Evolutionary conservation across 306 rosid genomes (phyloP).

Genomic region (Pterocarpus macrocarpus): DNA sequence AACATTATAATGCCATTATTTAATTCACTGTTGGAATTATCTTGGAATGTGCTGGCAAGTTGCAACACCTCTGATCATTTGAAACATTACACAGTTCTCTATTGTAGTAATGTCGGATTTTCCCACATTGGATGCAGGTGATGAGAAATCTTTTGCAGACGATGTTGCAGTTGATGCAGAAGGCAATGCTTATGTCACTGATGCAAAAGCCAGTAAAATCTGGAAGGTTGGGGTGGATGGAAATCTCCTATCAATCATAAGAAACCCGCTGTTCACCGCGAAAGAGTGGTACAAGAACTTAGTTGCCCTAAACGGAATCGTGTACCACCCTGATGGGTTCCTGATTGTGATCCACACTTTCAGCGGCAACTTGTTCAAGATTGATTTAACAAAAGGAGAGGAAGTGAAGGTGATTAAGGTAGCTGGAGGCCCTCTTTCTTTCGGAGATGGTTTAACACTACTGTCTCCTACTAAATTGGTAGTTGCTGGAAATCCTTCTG

Average conservation of each 20-base stretch:
- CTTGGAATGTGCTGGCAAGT: neutral
- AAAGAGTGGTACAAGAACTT: slow-evolving; percentile 85
- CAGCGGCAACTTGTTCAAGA: slow-evolving; percentile 74
- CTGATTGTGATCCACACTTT: slow-evolving; percentile 80
- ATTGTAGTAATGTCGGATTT: neutral
- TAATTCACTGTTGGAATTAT: neutral
- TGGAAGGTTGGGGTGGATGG: slow-evolving; percentile 95
- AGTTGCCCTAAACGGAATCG: slow-evolving; percentile 84
- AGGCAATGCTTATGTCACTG: slow-evolving; percentile 91
- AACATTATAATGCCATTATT: neutral
- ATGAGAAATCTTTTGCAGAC: slow-evolving; percentile 75
- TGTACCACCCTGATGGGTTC: slow-evolving; percentile 90
- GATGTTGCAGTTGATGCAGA: slow-evolving; percentile 89
- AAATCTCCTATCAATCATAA: slow-evolving; percentile 62
- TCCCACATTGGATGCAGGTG: slow-evolving; percentile 61
- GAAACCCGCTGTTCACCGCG: slow-evolving; percentile 66
- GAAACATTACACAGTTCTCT: neutral
- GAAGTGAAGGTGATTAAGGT: slow-evolving; percentile 68
- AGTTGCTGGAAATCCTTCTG: slow-evolving; percentile 86
- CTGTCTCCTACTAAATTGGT: slow-evolving; percentile 78
- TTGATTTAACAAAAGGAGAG: slow-evolving; percentile 72
- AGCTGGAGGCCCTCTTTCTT: slow-evolving; percentile 61
- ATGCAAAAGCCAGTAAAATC: slow-evolving; percentile 61
- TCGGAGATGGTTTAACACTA: slow-evolving; percentile 88
- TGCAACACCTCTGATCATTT: neutral